Base-by-base conservation (phyloP, 75 land plant species). In the Adiantum capillusveneris region DNA sequence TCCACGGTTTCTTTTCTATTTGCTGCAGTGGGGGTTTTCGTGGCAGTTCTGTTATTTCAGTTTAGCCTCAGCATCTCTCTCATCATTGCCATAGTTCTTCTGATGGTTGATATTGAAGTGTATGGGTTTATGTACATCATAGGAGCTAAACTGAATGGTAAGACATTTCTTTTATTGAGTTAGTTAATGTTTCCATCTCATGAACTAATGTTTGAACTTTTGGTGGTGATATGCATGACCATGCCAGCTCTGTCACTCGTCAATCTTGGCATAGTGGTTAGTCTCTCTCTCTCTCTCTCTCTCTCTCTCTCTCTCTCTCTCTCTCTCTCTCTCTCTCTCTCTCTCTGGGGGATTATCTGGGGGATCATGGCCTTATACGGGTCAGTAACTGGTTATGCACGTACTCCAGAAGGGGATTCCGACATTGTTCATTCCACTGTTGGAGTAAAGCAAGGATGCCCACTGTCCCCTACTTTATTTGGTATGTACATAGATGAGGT, bases 251-350 rank as follows among this genome's bases (percentile, higher is more conserved):
- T 75, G 27, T 75, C 78, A 14, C 76, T 75, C 31, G 78, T 71
- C 58, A 75, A 71, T 39, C 78, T 75, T 48, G 69, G 75, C 36
- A 75, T 75, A 25, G 78, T 75, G 46, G 78, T 75, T 46, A 71
- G 64, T 53, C 31, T 43, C 50, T 30, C 29, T 31, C 41, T 25
- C 14, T 62, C 26, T n/a, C 6, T 16, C 29, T 5, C 14, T 39
- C 27, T 37, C 25, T 28, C 30, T 17, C 25, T 28, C 16, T 44
- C 14, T 44, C 19, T 61, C 24, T 18, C 18, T 48, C 37, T 34
- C 37, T 34, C 37, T 34, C 37, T 34, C 37, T 34, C 37, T 34
- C 37, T 34, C 37, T 34, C 37, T 34, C 37, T 34, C 37, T 34
- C 37, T 34, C 37, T 34, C 37, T 34, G n/a, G n/a, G n/a, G n/a